Evolutionary conservation across 106 monocot species (phyloP).

Genomic region (Phalaenopsis aphrodite): DNA sequence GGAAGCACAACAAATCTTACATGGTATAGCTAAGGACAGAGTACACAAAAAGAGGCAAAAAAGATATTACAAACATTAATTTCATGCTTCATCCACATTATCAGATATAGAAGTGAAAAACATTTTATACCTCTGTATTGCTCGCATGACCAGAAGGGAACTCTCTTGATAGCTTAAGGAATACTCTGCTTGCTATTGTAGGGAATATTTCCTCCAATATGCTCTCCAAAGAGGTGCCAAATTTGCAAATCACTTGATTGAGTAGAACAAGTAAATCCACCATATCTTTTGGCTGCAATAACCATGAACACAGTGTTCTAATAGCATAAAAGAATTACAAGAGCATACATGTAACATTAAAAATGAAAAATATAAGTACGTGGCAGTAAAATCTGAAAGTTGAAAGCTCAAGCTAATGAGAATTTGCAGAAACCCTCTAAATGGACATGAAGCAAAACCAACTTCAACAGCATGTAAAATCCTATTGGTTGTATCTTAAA

Average conservation of each 20-base stretch:
- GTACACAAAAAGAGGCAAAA: too few species aligned
- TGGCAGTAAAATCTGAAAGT: not conserved
- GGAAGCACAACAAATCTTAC: too few species aligned
- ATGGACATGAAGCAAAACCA: not conserved
- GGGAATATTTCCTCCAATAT: constrained; percentile 88
- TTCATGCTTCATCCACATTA: too few species aligned
- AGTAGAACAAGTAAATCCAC: constrained; percentile 78
- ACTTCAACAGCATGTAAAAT: not conserved
- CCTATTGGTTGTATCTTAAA: not conserved
- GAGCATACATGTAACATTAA: not conserved
- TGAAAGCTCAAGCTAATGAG: not conserved
- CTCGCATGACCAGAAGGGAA: constrained; percentile 51
- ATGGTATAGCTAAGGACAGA: too few species aligned
- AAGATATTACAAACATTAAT: too few species aligned
- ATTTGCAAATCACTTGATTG: constrained; percentile 92
- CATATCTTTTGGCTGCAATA: constrained; percentile 75
- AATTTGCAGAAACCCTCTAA: not conserved
- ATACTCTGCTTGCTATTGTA: constrained; percentile 54
- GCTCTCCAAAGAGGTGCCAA: constrained; percentile 38
- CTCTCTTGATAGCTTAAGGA: constrained; percentile 49
- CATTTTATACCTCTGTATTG: constrained; percentile 72
- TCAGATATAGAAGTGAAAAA: not conserved
- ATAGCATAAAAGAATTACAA: not conserved
- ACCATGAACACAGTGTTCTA: not conserved
- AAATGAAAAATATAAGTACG: not conserved